Evolutionary conservation across 371 early-diverging fungal species (phyloP).

Genomic region (Globomyces sp.): DNA sequence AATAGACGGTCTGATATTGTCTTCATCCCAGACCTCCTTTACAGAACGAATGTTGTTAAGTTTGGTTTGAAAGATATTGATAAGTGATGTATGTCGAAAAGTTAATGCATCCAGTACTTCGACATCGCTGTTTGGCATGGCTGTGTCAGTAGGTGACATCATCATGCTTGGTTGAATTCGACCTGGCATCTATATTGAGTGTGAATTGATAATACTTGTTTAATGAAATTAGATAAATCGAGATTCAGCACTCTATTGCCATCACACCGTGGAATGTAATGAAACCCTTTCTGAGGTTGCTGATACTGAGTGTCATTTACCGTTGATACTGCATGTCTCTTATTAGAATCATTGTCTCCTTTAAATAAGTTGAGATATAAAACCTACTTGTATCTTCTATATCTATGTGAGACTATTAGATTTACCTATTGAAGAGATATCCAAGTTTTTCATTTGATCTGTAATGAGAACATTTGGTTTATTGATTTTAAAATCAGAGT

Average conservation of each 20-base stretch:
- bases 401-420: too few species aligned
- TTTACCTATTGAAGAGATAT: too few species aligned
- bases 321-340: too few species aligned
- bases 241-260: constrained; percentile 41
- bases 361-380: too few species aligned
- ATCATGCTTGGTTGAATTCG: background rate
- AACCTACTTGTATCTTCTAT: too few species aligned
- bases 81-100: constrained; percentile 45
- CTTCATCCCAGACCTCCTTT: constrained; percentile 40
- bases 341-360: too few species aligned
- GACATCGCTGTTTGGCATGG: constrained; percentile 17
- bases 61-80: constrained; percentile 34
- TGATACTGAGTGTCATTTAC: too few species aligned
- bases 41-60: constrained; percentile 35
- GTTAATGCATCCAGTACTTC: constrained; percentile 40
- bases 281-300: background rate
- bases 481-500: too few species aligned
- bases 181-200: background rate
- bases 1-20: constrained; percentile 36
- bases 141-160: background rate
- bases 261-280: constrained; percentile 21
- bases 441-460: too few species aligned
- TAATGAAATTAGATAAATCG: constrained; percentile 39
- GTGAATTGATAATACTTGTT: background rate
- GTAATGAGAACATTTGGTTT: too few species aligned